Evolutionary conservation across 2,329 filamentous ascomycete genomes (phyloP).

Genomic region (Curvularia sp.): DNA sequence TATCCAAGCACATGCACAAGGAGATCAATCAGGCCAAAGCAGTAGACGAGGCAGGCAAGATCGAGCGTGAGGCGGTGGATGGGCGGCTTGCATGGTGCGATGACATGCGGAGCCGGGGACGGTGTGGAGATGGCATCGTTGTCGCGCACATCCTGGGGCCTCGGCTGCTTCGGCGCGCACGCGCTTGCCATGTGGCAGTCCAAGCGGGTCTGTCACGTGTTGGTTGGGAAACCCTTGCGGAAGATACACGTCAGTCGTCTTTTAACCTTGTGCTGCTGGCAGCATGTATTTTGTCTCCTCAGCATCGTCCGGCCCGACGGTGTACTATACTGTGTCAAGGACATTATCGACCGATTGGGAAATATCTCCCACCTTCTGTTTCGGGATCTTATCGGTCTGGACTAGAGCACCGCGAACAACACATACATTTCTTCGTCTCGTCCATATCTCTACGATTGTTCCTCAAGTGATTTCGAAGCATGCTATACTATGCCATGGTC

Average conservation of each 20-base stretch:
- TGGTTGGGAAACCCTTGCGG: not conserved
- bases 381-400: not conserved
- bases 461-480: not conserved
- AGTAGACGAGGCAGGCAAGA: not conserved
- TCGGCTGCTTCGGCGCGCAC: slow-evolving; percentile 11
- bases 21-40: slow-evolving; percentile 8
- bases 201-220: not conserved
- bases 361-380: slow-evolving; percentile 6
- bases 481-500: not conserved
- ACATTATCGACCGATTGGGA: slow-evolving; percentile 7
- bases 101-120: slow-evolving; percentile 17
- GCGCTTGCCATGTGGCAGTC: slow-evolving; percentile 21
- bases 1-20: slow-evolving; percentile 1
- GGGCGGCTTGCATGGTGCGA: slow-evolving; percentile 17
- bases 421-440: not conserved
- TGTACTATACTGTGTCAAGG: not conserved
- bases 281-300: not conserved
- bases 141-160: slow-evolving; percentile 17
- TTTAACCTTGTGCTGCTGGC: not conserved
- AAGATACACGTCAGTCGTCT: slow-evolving; percentile 2
- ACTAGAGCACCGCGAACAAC: not conserved
- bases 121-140: slow-evolving; percentile 19
- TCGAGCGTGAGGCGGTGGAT: slow-evolving; percentile 4
- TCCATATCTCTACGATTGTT: not conserved
- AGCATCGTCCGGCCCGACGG: not conserved